These are phyloP conservation scores for Rhizopus sp. DNA, from an alignment of 371 early-diverging fungal genomes.

Conservation along the genomic window DNA sequence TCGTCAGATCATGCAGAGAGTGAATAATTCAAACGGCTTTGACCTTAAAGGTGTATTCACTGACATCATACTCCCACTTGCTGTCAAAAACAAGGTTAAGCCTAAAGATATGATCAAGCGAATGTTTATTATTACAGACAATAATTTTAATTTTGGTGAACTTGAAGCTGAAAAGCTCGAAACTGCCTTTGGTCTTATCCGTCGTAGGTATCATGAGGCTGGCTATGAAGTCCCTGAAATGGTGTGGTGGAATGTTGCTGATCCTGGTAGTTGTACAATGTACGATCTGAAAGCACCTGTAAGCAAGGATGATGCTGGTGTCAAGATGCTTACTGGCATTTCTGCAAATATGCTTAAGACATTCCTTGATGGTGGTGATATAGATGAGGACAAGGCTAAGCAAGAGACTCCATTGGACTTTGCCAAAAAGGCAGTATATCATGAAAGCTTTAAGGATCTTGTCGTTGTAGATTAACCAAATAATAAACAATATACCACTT, in stretches of 20 bases:
- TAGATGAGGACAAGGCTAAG: constrained; percentile 11
- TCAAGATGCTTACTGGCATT: constrained; percentile 49
- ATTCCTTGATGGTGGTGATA: constrained; percentile 45
- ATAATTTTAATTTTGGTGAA: constrained; percentile 56
- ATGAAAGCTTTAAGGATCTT: constrained; percentile 31
- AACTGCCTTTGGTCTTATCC: constrained; percentile 50
- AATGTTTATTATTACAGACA: constrained; percentile 64
- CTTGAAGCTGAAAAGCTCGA: no score
- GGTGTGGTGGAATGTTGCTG: constrained; percentile 71
- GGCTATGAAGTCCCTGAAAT: constrained; percentile 62
- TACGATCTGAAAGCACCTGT: constrained; percentile 18
- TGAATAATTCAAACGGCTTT: constrained; percentile 51
- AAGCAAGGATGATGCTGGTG: constrained; percentile 30
- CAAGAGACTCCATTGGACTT: constrained; percentile 15
- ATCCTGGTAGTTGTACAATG: no score
- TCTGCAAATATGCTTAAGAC: constrained; percentile 51
- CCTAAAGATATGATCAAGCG: constrained; percentile 62
- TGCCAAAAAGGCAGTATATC: constrained; percentile 28
- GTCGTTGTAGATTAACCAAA: constrained; percentile 25
- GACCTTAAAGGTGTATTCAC: constrained; percentile 52
- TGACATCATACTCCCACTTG: constrained; percentile 49
- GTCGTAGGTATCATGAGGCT: constrained; percentile 35
- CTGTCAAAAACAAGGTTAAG: constrained; percentile 42
- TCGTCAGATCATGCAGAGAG: not conserved
- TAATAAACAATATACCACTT: no score